A percentile compares a stretch with the other conserved stretches of the same genome.
Evolutionary conservation across 352 stramenopile genomes (phyloP).

Genomic region (Thalassiosira hispida): DNA sequence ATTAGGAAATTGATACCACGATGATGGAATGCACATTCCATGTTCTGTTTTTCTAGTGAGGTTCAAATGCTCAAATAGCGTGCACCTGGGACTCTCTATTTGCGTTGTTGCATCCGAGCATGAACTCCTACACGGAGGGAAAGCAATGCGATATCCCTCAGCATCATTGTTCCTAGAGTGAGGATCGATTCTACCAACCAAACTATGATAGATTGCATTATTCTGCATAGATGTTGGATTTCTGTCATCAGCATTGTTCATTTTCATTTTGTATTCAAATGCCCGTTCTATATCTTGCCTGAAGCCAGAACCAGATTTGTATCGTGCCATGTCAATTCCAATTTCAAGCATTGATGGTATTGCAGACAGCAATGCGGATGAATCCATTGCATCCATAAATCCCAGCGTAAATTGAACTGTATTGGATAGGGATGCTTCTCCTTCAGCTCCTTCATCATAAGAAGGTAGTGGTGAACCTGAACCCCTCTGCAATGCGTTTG

Average conservation of each 20-base stretch:
- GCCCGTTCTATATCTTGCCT: slow-evolving; percentile 19
- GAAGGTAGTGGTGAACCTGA: background rate
- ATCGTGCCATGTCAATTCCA: slow-evolving; percentile 28
- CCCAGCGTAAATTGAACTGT: slow-evolving; percentile 4
- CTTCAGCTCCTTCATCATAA: background rate
- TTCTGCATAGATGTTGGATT: background rate
- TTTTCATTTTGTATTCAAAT: slow-evolving; percentile 18
- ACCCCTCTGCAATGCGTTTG: background rate
- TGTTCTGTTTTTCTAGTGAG: slow-evolving; percentile 17
- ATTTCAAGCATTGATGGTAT: slow-evolving; percentile 34
- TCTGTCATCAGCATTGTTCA: background rate
- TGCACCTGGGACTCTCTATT: background rate
- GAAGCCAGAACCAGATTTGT: slow-evolving; percentile 14
- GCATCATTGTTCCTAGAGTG: background rate
- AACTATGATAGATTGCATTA: slow-evolving; percentile 29
- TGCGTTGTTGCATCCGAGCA: background rate
- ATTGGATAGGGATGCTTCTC: background rate
- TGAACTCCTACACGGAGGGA: slow-evolving; percentile 16
- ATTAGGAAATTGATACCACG: slow-evolving; percentile 45
- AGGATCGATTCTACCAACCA: slow-evolving; percentile 43
- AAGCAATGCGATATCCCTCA: slow-evolving; percentile 11
- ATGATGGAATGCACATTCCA: slow-evolving; percentile 39
- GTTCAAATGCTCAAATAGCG: background rate
- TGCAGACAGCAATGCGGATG: slow-evolving; percentile 6
- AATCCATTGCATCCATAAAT: slow-evolving; percentile 37